A percentile compares a stretch with the other conserved stretches of the same genome.
Evolutionary conservation across 768 basidiomycete species (phyloP).

Genomic region (Coprinellus micaceus): DNA sequence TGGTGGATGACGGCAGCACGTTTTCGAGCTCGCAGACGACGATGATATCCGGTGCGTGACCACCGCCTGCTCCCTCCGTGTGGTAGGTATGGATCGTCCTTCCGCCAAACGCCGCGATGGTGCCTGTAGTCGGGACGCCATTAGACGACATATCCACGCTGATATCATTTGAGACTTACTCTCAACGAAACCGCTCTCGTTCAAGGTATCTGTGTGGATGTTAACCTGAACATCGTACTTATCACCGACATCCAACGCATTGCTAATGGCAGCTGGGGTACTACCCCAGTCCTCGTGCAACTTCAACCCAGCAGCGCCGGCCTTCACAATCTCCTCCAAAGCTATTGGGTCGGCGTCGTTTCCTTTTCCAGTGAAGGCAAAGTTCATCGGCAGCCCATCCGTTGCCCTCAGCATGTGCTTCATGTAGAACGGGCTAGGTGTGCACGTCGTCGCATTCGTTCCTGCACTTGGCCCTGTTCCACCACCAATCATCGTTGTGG

Average conservation of each 20-base stretch:
- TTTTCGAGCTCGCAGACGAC: constrained; percentile 89
- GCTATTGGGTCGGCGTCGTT: constrained; percentile 80
- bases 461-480: constrained; percentile 93
- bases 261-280: constrained; percentile 78
- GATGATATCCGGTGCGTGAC: constrained; percentile 98
- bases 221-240: constrained; percentile 95
- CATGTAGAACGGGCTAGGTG: constrained; percentile 87
- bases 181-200: constrained; percentile 97
- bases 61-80: constrained; percentile 93
- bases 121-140: constrained; percentile 44
- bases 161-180: constrained; percentile 44
- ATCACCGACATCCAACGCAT: constrained; percentile 77
- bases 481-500: constrained; percentile 93
- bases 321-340: constrained; percentile 75
- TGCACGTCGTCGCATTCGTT: constrained; percentile 92
- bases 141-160: background rate
- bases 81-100: constrained; percentile 98
- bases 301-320: constrained; percentile 88
- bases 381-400: constrained; percentile 87
- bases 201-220: constrained; percentile 96
- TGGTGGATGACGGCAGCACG: constrained; percentile 94
- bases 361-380: constrained; percentile 94
- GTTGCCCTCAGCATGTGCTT: constrained; percentile 88
- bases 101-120: constrained; percentile 83
- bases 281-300: constrained; percentile 98